These are phyloP conservation scores for Lyophyllum semitale DNA, from an alignment of 768 basidiomycete genomes.

Conservation along the genomic window DNA sequence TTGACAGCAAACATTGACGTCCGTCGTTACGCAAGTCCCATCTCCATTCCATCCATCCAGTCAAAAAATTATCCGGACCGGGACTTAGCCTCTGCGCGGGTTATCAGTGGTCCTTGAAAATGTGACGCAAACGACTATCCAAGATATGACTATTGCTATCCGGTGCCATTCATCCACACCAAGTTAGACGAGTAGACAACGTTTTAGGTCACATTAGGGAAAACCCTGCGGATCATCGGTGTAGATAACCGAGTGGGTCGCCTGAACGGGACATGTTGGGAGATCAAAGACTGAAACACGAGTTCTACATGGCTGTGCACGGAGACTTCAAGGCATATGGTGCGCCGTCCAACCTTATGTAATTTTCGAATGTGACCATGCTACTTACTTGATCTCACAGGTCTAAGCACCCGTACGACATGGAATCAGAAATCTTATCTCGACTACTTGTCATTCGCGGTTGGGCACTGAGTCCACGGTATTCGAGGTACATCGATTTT, in stretches of 20 bases:
- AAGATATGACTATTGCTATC: background rate
- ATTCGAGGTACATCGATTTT: background rate
- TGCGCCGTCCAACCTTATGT: conserved; percentile 3
- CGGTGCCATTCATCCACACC: background rate
- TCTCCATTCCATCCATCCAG: background rate
- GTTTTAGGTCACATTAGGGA: background rate
- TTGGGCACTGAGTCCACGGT: background rate
- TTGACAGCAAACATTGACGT: conserved; percentile 9
- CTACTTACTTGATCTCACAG: background rate
- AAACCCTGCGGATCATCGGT: conserved; percentile 10
- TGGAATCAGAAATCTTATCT: background rate
- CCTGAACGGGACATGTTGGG: background rate
- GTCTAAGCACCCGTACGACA: background rate
- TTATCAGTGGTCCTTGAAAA: too few species aligned
- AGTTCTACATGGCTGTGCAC: conserved; percentile 15
- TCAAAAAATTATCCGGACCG: background rate
- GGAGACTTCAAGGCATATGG: background rate
- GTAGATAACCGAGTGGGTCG: conserved; percentile 4
- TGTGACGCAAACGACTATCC: background rate
- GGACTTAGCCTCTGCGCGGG: too few species aligned
- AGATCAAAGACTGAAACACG: conserved; percentile 10
- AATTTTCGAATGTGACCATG: background rate
- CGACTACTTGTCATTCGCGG: background rate
- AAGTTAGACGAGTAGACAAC: background rate
- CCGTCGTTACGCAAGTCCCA: background rate